These are phyloP conservation scores for Elsinoe necatrix DNA, from an alignment of 2,329 filamentous ascomycete species.

Conservation along the genomic window DNA sequence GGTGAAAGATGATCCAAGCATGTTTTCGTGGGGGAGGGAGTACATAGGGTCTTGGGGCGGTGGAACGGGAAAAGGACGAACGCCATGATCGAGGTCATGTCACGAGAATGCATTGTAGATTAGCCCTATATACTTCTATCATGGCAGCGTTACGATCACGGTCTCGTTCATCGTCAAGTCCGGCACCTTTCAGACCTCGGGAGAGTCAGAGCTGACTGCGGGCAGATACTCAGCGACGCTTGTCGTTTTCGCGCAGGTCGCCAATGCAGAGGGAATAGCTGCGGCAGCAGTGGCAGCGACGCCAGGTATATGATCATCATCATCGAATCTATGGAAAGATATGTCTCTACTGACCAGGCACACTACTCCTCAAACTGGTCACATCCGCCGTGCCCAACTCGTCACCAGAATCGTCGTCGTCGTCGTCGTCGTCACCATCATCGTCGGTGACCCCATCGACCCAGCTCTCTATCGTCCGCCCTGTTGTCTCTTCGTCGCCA, in stretches of 20 bases:
- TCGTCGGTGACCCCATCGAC: background rate
- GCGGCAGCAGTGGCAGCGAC: no score
- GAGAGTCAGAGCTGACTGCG: no score
- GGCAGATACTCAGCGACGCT: no score
- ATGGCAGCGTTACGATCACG: background rate
- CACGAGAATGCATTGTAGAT: constrained; percentile 8
- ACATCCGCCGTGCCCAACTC: background rate
- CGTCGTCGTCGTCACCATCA: no score
- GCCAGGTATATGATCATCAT: no score
- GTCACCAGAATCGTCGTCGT: background rate
- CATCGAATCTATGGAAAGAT: no score
- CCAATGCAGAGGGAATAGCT: no score
- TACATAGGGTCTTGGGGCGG: background rate
- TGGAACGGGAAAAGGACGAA: background rate
- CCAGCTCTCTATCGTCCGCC: background rate
- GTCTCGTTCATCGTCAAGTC: no score
- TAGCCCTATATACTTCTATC: background rate
- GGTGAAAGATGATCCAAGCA: no score
- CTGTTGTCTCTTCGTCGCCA: background rate
- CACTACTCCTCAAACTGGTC: background rate
- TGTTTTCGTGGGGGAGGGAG: background rate
- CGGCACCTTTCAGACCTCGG: no score
- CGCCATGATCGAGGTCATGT: background rate
- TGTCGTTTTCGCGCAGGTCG: no score
- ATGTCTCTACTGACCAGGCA: background rate